Conservation (phyloP, 495 filamentous ascomycete species). For the Lophiotrema nucula region DNA sequence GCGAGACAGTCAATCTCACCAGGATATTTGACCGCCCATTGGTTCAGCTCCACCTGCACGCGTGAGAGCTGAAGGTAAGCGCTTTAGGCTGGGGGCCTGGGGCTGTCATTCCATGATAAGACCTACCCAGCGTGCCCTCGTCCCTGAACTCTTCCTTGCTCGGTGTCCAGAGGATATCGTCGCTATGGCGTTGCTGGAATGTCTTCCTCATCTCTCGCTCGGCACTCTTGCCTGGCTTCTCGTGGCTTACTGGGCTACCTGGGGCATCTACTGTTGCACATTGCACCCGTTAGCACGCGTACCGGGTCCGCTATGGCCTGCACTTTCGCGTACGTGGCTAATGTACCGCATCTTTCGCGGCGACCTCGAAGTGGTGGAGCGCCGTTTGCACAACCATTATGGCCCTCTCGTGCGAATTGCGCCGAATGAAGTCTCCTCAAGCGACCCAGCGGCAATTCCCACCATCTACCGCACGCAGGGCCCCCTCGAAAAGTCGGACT, state of each 20-base stretch:
- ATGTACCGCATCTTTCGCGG: constrained; percentile 19
- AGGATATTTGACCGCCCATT: no score
- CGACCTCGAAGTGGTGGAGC: constrained; percentile 6
- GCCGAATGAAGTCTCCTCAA: constrained; percentile 14
- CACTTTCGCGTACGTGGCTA: constrained; percentile 10
- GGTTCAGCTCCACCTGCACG: no score
- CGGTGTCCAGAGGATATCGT: no score
- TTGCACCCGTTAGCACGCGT: constrained; percentile 16
- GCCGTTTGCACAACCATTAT: background rate
- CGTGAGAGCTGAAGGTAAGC: no score
- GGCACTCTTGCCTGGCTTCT: no score
- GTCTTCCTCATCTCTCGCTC: no score
- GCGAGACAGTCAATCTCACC: no score
- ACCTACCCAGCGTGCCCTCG: no score
- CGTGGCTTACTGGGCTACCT: constrained; percentile 8
- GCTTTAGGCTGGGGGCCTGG: no score
- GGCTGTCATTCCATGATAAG: no score
- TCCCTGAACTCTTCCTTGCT: no score
- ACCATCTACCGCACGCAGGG: constrained; percentile 3
- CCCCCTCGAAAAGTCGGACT: constrained; percentile 9
- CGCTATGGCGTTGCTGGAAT: no score
- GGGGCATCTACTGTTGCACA: constrained; percentile 5
- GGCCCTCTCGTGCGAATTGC: constrained; percentile 9
- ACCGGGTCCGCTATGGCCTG: constrained; percentile 19
- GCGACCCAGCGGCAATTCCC: background rate